Percentiles rank a stretch among this genome's conserved stretches.
phyloP scores from a whole-genome alignment of 257 asterid genomes.

The Cruciata laevipes region DNA sequence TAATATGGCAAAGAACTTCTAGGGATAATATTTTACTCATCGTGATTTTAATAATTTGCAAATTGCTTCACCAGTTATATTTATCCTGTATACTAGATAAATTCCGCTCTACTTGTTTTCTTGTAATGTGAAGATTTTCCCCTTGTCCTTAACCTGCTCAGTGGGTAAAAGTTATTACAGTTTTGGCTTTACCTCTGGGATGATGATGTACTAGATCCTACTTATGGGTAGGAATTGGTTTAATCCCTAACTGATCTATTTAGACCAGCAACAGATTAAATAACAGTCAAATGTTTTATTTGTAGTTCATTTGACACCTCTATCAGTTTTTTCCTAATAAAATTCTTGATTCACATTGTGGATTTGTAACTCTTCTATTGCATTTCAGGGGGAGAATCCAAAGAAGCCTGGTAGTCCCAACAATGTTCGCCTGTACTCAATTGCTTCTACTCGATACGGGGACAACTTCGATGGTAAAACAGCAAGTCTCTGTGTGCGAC shows the following conservation, averaged over 20 bases:
- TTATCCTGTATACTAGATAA: too few relatives aligned
- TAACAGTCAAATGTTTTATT: background rate
- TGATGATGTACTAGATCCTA: background rate
- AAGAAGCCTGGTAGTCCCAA: constrained; percentile 87
- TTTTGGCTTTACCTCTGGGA: background rate
- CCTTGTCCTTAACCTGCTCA: background rate
- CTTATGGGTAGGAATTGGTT: background rate
- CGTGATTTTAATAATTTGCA: background rate
- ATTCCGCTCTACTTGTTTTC: background rate
- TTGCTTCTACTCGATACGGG: constrained; percentile 91
- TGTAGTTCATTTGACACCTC: background rate
- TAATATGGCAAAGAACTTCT: too few relatives aligned
- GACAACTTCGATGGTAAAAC: constrained; percentile 86
- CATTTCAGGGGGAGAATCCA: constrained; percentile 82
- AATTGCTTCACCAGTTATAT: background rate
- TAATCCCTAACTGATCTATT: background rate
- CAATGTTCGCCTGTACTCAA: constrained; percentile 80
- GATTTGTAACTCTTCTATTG: constrained; percentile 1
- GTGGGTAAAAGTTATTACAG: background rate
- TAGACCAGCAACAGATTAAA: background rate
- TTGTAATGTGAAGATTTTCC: background rate
- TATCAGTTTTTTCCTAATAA: background rate
- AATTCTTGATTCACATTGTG: background rate
- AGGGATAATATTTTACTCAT: too few relatives aligned
- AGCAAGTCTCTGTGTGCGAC: constrained; percentile 83